phyloP scores from a whole-genome alignment of 306 rosid genomes.

The Arachis stenosperma region DNA sequence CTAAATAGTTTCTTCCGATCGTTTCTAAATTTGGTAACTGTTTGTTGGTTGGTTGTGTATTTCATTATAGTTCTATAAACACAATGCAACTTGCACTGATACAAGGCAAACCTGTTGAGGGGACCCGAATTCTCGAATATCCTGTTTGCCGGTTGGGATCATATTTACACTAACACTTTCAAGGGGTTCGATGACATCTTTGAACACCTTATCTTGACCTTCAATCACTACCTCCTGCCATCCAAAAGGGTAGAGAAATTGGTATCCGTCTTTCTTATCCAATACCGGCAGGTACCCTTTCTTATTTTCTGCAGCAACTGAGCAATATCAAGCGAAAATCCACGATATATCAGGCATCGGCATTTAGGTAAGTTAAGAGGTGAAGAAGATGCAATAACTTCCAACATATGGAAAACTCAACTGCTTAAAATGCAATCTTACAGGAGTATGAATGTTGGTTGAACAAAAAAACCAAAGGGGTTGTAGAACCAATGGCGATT shows the following conservation, averaged over 20 bases:
- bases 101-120: slow-evolving; percentile 65
- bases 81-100: neutral
- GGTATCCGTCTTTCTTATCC: slow-evolving; percentile 85
- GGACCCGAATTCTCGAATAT: slow-evolving; percentile 85
- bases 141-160: slow-evolving; percentile 72
- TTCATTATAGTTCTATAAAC: neutral
- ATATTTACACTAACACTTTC: slow-evolving; percentile 83
- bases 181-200: slow-evolving; percentile 92
- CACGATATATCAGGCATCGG: slow-evolving; percentile 63
- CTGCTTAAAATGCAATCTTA: slow-evolving; percentile 57
- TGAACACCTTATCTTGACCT: slow-evolving; percentile 97
- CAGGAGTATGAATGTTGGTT: slow-evolving; percentile 71
- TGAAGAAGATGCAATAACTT: slow-evolving; percentile 11
- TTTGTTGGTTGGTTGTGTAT: no score
- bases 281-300: slow-evolving; percentile 70
- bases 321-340: slow-evolving; percentile 86
- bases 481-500: slow-evolving; percentile 61
- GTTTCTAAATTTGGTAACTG: no score
- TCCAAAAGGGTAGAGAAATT: slow-evolving; percentile 91
- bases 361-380: slow-evolving; percentile 46
- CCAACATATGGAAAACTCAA: slow-evolving; percentile 33
- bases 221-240: slow-evolving; percentile 95
- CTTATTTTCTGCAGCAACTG: slow-evolving; percentile 98
- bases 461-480: slow-evolving; percentile 63
- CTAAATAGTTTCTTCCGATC: no score